Evolutionary conservation across 495 filamentous ascomycete genomes (phyloP).

Genomic region (Echria macrotheca): DNA sequence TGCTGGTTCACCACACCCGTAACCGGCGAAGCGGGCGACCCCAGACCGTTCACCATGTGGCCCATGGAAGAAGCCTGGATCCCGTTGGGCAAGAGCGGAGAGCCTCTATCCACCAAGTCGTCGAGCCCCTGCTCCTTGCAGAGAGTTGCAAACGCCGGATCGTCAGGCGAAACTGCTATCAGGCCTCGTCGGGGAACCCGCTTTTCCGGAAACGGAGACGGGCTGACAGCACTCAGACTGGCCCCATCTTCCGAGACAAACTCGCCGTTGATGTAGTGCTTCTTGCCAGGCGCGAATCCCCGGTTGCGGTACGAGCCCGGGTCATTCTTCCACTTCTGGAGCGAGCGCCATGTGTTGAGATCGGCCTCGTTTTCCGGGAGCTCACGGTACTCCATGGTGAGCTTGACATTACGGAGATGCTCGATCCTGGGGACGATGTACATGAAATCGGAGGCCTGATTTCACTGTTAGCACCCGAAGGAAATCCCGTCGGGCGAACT

Average conservation of each 20-base stretch:
- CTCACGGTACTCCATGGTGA: conserved; percentile 49
- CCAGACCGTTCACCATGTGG: conserved; percentile 17
- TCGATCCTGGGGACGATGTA: conserved; percentile 63
- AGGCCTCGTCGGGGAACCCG: conserved; percentile 44
- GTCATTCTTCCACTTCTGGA: conserved; percentile 50
- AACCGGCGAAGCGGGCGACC: conserved; percentile 13
- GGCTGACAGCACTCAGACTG: conserved; percentile 30
- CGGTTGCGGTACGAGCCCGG: conserved; percentile 37
- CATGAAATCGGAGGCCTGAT: conserved; percentile 69
- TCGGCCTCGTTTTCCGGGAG: conserved; percentile 41
- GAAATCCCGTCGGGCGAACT: conserved; percentile 1
- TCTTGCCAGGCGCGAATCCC: conserved; percentile 40
- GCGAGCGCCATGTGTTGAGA: conserved; percentile 27
- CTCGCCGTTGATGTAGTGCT: conserved; percentile 43
- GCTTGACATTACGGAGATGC: conserved; percentile 59
- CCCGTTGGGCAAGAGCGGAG: conserved; percentile 30
- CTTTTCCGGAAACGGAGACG: conserved; percentile 41
- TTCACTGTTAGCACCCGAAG: conserved; percentile 22
- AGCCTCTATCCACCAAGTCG: conserved; percentile 24
- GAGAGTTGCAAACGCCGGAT: conserved; percentile 41
- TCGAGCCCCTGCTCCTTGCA: conserved; percentile 42
- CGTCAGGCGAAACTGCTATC: conserved; percentile 36
- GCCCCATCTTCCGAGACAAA: conserved; percentile 39
- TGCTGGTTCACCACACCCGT: not conserved
- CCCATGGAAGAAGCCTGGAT: conserved; percentile 25